phyloP scores from a whole-genome alignment of 2,329 filamentous ascomycete species.

The Fusarium domesticum region DNA sequence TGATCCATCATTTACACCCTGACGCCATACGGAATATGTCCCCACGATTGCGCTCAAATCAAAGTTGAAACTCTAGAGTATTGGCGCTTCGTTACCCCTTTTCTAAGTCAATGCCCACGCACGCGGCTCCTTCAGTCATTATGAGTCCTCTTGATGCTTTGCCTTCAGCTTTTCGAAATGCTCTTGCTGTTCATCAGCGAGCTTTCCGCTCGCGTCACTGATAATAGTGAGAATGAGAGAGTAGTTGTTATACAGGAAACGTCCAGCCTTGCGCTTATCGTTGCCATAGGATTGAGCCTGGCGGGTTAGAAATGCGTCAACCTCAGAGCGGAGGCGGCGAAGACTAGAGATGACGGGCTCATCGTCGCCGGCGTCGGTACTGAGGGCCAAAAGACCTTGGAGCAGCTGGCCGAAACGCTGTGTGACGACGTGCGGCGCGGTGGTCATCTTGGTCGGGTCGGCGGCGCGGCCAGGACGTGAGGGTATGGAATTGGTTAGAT shows the following conservation, averaged over 20 bases:
- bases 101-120: background rate
- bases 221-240: slow-evolving; percentile 92
- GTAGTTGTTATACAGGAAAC: slow-evolving; percentile 96
- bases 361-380: slow-evolving; percentile 87
- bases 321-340: slow-evolving; percentile 71
- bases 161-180: slow-evolving; percentile 69
- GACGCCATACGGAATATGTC: slow-evolving; percentile 26
- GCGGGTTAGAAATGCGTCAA: slow-evolving; percentile 78
- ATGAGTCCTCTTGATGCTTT: slow-evolving; percentile 48
- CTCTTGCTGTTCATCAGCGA: slow-evolving; percentile 70
- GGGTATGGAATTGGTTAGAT: slow-evolving; percentile 52
- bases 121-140: slow-evolving; percentile 1
- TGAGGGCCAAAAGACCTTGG: slow-evolving; percentile 78
- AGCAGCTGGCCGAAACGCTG: slow-evolving; percentile 94
- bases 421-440: slow-evolving; percentile 85
- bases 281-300: slow-evolving; percentile 67
- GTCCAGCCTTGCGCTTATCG: slow-evolving; percentile 75
- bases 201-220: slow-evolving; percentile 68
- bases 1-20: slow-evolving; percentile 18
- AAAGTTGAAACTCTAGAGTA: slow-evolving; percentile 5
- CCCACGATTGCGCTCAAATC: slow-evolving; percentile 15
- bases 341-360: slow-evolving; percentile 86
- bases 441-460: slow-evolving; percentile 61
- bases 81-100: slow-evolving; percentile 3
- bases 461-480: slow-evolving; percentile 44